Evolutionary conservation across 208 protist species (phyloP), one percentile per base, ranked within the genome.

Genomic region (Naegleria lovaniensis): DNA sequence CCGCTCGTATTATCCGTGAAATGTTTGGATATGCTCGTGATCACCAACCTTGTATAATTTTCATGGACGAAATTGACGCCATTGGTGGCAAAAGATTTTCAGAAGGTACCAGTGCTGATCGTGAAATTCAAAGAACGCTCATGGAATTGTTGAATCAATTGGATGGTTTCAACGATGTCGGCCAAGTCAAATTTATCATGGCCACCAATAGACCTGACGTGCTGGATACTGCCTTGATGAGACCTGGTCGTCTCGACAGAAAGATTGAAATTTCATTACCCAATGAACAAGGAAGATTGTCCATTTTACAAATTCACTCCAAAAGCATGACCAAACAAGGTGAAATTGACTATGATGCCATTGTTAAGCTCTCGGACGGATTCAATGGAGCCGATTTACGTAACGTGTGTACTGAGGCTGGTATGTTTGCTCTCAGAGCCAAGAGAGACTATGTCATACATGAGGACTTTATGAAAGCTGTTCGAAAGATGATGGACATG

Each of bases 1-100:
- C 95, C 33, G 98, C 99, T 25, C 96, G 99, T 52, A 94, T 99
- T 38, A 98, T 99, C 91, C 96, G 99, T 67, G 98, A 99, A 92
- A 99, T 99, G 98, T 99, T 99, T 94, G 98, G 96, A 93, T 98
- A 97, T 94, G 96, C 97, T 25, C 94, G 96, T 13, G 98, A 99
- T 76, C 98, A 99, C 94, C 94, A 99, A 95, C 99, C 99, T 19
- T 99, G 99, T 93, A 98, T 99, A 91, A 99, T 99, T 91, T 99
- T 99, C 93, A 99, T 99, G 95, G 99, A 99, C 94, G 99, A 99
- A 94, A 98, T 99, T 90, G 99, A 99, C 92, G 99, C 99, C 40
- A 99, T 99, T 90, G 99, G 99, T 89, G 98, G 98, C 29, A 96
- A 98, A 87, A 94, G 99, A 90, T 99, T 99, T 92, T 96, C 94